Percentiles rank a stretch among this genome's conserved stretches.
phyloP scores from a whole-genome alignment of 164 flowering plant genomes.

The Sextonia rubra region DNA sequence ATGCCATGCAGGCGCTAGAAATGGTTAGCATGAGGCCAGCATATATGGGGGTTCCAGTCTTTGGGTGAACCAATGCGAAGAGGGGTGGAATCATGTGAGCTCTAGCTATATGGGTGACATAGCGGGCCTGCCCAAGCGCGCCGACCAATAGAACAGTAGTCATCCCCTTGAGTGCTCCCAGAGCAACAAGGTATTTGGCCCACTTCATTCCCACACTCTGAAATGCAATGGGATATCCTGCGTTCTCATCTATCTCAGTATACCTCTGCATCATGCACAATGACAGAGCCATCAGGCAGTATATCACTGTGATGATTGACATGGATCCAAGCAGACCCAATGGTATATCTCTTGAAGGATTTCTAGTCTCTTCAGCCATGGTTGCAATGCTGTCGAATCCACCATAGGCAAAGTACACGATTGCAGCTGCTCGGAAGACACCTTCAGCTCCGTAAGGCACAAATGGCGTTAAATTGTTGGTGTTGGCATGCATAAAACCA shows the following conservation, averaged over 20 bases:
- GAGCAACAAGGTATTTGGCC: constrained; percentile 69
- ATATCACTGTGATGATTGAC: constrained; percentile 58
- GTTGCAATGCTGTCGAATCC: constrained; percentile 83
- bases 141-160: constrained; percentile 70
- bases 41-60: constrained; percentile 65
- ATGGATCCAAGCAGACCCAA: constrained; percentile 70
- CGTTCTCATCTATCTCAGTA: constrained; percentile 58
- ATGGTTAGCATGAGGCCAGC: constrained; percentile 54
- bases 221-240: constrained; percentile 68
- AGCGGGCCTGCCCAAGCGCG: constrained; percentile 72
- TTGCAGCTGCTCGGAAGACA: constrained; percentile 30
- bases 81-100: constrained; percentile 85
- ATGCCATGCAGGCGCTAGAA: constrained; percentile 36
- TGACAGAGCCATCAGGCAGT: constrained; percentile 73
- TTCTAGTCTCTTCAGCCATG: constrained; percentile 78
- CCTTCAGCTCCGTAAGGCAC: constrained; percentile 30
- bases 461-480: constrained; percentile 20
- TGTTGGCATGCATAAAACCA: constrained; percentile 31
- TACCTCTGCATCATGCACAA: constrained; percentile 60
- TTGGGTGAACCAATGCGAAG: constrained; percentile 77
- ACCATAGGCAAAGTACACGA: constrained; percentile 38
- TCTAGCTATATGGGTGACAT: constrained; percentile 80
- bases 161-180: constrained; percentile 82
- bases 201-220: constrained; percentile 69
- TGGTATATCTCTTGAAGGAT: constrained; percentile 69